Percentiles rank a stretch among this genome's conserved stretches.
Evolutionary conservation across 495 filamentous ascomycete species (phyloP).

Genomic region (Aspergillus biplanus): DNA sequence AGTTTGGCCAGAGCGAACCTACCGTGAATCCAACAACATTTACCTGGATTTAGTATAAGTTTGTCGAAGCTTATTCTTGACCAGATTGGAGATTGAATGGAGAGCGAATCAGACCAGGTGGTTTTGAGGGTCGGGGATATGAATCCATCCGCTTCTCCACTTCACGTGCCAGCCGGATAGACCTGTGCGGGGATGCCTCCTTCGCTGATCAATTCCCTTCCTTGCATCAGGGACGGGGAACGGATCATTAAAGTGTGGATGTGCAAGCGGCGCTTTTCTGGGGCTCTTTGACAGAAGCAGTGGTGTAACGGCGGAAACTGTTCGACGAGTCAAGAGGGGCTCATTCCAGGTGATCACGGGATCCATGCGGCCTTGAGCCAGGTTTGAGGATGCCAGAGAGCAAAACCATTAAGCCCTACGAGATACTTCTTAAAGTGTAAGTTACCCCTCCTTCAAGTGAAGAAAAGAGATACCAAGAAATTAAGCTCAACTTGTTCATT

Average conservation of each 20-base stretch:
- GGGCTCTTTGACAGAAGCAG: background rate
- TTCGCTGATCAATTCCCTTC: background rate
- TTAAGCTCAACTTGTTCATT: conserved; percentile 9
- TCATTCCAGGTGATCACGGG: background rate
- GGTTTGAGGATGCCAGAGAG: too few species aligned
- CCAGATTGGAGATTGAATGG: background rate
- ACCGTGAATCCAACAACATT: too few species aligned
- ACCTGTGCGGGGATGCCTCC: background rate
- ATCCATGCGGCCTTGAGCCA: too few species aligned
- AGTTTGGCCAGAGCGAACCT: too few species aligned
- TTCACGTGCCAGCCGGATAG: conserved; percentile 10
- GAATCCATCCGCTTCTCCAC: conserved; percentile 10
- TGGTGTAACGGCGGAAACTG: too few species aligned
- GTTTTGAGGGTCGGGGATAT: background rate
- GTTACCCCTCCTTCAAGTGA: background rate
- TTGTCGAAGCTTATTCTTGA: conserved; percentile 10
- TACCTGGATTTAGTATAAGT: background rate
- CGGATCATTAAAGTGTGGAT: background rate
- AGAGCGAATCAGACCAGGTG: background rate
- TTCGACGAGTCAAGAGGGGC: too few species aligned
- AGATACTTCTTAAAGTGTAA: background rate
- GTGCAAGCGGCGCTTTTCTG: background rate
- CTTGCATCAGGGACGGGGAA: background rate
- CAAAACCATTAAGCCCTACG: too few species aligned
- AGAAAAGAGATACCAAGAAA: background rate